phyloP scores from a whole-genome alignment of 1,284 basidiomycete species.

The Xerocomus minutiporus region DNA sequence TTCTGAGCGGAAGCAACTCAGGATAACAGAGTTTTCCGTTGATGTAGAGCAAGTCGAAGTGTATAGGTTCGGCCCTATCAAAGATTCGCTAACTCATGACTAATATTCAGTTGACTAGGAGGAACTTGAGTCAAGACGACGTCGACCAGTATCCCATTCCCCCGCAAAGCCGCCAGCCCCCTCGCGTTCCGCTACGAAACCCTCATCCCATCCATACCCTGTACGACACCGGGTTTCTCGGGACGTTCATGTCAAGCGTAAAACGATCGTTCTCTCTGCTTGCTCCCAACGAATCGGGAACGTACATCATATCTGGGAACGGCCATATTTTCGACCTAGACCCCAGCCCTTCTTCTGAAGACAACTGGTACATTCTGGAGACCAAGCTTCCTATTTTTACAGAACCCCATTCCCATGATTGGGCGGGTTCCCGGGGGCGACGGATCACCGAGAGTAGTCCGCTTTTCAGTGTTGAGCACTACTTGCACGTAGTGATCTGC shows the following conservation, averaged over 20 bases:
- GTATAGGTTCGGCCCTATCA: slow-evolving; percentile 48
- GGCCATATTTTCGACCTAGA: slow-evolving; percentile 40
- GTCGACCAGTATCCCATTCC: slow-evolving; percentile 51
- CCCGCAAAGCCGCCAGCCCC: slow-evolving; percentile 53
- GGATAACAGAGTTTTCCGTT: slow-evolving; percentile 50
- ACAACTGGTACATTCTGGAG: slow-evolving; percentile 62
- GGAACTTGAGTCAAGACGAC: slow-evolving; percentile 38
- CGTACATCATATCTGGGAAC: slow-evolving; percentile 43
- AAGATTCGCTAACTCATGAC: neutral
- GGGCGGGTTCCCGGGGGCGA: slow-evolving; percentile 42
- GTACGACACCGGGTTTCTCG: slow-evolving; percentile 50
- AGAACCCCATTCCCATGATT: slow-evolving; percentile 34
- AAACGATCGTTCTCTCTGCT: slow-evolving; percentile 53
- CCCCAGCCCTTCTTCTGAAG: slow-evolving; percentile 4
- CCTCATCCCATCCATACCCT: slow-evolving; percentile 50
- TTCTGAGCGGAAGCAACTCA: slow-evolving; percentile 47
- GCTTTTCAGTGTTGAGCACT: slow-evolving; percentile 55
- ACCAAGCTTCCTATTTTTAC: slow-evolving; percentile 46
- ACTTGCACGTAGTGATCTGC: slow-evolving; percentile 47
- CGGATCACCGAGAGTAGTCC: slow-evolving; percentile 49
- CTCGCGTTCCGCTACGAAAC: slow-evolving; percentile 48
- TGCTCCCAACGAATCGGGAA: slow-evolving; percentile 39
- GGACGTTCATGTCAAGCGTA: slow-evolving; percentile 23
- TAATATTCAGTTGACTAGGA: slow-evolving; percentile 33
- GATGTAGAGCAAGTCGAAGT: slow-evolving; percentile 60